Evolutionary conservation across 345 rosid genomes (phyloP).

Genomic region (Brassica napus): DNA sequence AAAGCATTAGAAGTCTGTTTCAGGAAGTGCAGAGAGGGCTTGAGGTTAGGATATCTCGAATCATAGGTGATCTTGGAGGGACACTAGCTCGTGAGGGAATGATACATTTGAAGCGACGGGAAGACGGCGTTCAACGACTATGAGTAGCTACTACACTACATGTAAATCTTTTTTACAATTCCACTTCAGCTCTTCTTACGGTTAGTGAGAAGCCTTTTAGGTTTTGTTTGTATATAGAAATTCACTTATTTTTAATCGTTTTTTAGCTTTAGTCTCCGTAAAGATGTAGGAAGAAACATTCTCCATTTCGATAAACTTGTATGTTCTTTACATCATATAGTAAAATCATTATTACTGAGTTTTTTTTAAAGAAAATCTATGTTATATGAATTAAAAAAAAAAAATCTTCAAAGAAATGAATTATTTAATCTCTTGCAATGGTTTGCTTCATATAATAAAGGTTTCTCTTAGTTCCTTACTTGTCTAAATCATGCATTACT

Average conservation of each 20-base stretch:
- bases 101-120: constrained; percentile 52
- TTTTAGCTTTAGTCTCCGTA: background rate
- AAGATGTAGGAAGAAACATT: background rate
- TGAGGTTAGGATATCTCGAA: constrained; percentile 84
- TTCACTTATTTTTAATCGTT: background rate
- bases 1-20: constrained; percentile 58
- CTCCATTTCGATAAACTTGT: background rate
- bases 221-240: background rate
- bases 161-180: constrained; percentile 5
- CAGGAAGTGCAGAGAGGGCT: constrained; percentile 90
- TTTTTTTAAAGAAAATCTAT: background rate
- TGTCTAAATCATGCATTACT: background rate
- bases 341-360: background rate
- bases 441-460: background rate
- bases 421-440: background rate
- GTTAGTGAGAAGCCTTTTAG: constrained; percentile 7
- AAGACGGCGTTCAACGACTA: background rate
- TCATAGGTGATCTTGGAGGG: constrained; percentile 86
- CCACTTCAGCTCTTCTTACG: constrained; percentile 11
- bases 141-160: constrained; percentile 13
- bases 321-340: background rate
- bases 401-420: background rate
- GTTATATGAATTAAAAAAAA: background rate
- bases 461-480: background rate
- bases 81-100: constrained; percentile 91